Base-by-base conservation (phyloP, 2,329 filamentous ascomycete species). In the Alternaria solani region DNA sequence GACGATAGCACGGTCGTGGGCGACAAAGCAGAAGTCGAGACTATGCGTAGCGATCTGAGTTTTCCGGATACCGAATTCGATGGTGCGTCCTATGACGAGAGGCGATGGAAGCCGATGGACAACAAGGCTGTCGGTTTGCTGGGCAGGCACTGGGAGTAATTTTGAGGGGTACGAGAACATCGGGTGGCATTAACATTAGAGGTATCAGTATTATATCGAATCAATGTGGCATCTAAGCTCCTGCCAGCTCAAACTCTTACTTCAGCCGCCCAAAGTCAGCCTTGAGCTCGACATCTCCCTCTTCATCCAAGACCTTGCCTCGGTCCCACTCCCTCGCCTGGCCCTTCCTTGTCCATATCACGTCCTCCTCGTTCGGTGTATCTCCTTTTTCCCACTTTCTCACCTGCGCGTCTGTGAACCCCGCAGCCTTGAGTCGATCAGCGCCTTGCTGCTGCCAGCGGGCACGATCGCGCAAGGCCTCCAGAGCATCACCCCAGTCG, bases 401-500 rank as follows among this genome's bases (percentile, higher is more conserved):
- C 59, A 97, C 87, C 70, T 93, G 87, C 5, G 88, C 86, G 16
- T 93, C 91, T 1, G 87, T 88, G 72, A 96, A 96, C 0, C 93
- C 94, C 0, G 92, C 93, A 20, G 87, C 87, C 34, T 88, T 88
- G 61, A 97, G 80, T 59, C 93, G 83, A 53, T 93, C 89, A 7
- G 91, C 91, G 30, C 93, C 92, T 67, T 89, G 87, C 64, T 89
- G 85, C 70, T 88, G 89, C 87, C 91, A 93, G 66, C 89, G 89
- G 66, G 92, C 87, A n/a, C 92, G 88, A 74, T 96, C 93, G 39
- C 90, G 86, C 57, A 92, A 84, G 5, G 89, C 88, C 78, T 96
- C 93, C 1, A 95, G 82, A 1, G 91, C 88, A 68, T 92, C 87
- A 44, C 92, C 91, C 93, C 93, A 97, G 61, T 92, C 88, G 62